A percentile compares a stretch with the other conserved stretches of the same genome.
Conservation (phyloP, 257 asterid species). For the Solanum ahanhuiri region DNA sequence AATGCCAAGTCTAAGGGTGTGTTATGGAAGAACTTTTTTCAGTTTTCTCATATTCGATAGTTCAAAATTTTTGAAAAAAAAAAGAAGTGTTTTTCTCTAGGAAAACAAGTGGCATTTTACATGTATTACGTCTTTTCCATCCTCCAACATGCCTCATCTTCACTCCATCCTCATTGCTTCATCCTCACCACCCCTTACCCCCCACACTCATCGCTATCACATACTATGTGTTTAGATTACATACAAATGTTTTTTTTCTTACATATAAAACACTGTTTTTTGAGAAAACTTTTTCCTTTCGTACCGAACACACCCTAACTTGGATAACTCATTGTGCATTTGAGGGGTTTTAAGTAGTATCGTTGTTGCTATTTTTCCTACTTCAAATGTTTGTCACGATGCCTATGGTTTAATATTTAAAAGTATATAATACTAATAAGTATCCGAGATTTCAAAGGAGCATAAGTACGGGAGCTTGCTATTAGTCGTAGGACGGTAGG, state of each 20-base stretch:
- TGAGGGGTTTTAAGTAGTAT: neutral
- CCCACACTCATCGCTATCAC: neutral
- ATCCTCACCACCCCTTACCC: neutral
- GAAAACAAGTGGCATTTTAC: neutral
- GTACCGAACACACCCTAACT: neutral
- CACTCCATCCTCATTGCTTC: neutral
- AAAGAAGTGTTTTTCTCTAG: neutral
- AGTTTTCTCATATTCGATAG: neutral
- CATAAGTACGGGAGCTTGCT: neutral
- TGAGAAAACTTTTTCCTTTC: neutral
- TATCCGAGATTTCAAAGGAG: neutral
- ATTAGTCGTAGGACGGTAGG: neutral
- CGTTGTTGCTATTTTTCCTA: neutral
- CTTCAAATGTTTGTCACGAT: neutral
- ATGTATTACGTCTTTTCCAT: neutral
- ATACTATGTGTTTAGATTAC: neutral
- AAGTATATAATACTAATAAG: neutral
- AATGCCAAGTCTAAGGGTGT: neutral
- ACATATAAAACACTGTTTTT: neutral
- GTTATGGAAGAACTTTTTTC: neutral
- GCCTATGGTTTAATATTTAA: neutral
- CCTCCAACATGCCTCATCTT: neutral
- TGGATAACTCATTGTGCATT: neutral
- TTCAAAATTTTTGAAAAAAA: neutral
- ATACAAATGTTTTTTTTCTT: neutral